Evolutionary conservation across 1,284 basidiomycete species (phyloP).

Genomic region (Uromyces viciae-fabae): DNA sequence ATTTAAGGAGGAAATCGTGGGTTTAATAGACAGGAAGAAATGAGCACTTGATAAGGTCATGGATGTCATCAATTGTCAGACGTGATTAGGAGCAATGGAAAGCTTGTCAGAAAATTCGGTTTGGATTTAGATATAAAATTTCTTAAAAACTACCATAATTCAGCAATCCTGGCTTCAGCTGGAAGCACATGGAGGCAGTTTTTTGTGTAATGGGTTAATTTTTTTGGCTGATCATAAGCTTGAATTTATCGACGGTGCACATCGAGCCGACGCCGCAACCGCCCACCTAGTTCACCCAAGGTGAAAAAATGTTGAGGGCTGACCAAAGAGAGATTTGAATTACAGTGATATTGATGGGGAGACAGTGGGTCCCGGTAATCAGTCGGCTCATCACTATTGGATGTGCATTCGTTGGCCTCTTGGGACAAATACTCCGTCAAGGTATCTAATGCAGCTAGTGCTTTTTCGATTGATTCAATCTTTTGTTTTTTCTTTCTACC

Average conservation of each 20-base stretch:
- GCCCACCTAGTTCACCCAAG: constrained; percentile 13
- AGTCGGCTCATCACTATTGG: background rate
- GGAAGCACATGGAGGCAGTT: no score
- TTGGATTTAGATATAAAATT: no score
- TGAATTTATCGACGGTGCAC: background rate
- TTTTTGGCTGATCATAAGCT: no score
- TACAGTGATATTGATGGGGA: background rate
- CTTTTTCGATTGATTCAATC: constrained; percentile 15
- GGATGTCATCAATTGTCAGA: no score
- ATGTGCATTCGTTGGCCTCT: background rate
- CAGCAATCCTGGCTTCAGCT: no score
- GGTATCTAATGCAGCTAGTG: constrained; percentile 6
- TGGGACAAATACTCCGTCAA: constrained; percentile 9
- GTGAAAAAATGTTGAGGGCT: constrained; percentile 31
- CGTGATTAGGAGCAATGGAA: no score
- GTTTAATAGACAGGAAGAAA: no score
- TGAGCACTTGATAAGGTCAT: no score
- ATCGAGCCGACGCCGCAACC: constrained; percentile 12
- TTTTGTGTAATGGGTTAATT: no score
- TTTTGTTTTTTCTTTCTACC: background rate
- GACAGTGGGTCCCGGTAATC: background rate
- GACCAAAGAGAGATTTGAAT: background rate
- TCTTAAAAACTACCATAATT: no score
- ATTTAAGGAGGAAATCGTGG: no score
- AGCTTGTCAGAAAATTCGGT: no score